Conservation (phyloP, 805 yeast genomes). For the Yamadazyma kitorensis region DNA sequence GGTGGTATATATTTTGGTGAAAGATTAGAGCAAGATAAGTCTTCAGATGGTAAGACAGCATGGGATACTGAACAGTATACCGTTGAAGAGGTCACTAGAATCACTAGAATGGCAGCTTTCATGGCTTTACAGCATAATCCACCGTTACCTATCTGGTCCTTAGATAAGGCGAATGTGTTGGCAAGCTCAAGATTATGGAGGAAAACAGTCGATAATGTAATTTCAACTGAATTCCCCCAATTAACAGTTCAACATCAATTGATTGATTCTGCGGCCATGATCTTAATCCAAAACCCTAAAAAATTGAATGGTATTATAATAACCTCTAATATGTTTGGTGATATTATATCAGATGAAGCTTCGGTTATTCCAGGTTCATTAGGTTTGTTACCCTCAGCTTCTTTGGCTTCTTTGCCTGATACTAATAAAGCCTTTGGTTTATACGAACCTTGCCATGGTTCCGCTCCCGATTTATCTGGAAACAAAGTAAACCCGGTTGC, state of each 20-base stretch:
- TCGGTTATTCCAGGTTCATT: conserved; percentile 97
- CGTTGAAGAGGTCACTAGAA: conserved; percentile 89
- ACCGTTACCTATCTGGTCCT: conserved; percentile 92
- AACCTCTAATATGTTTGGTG: conserved; percentile 97
- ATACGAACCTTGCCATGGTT: conserved; percentile 98
- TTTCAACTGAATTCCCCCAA: conserved; percentile 86
- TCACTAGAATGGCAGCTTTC: conserved; percentile 98
- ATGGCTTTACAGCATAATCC: conserved; percentile 91
- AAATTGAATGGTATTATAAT: conserved; percentile 88
- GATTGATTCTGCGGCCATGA: conserved; percentile 99
- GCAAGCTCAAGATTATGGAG: conserved; percentile 98
- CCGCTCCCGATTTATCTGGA: conserved; percentile 89
- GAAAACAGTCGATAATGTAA: conserved; percentile 82
- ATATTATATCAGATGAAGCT: conserved; percentile 96
- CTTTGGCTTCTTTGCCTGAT: conserved; percentile 95
- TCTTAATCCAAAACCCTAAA: conserved; percentile 86
- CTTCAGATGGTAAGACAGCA: conserved; percentile 62
- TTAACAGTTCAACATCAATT: conserved; percentile 86
- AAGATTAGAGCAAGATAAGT: conserved; percentile 86
- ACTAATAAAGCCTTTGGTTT: conserved; percentile 91
- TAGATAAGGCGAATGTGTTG: conserved; percentile 96
- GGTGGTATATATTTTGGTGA: conserved; percentile 99
- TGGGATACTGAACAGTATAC: conserved; percentile 92
- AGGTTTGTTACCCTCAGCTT: conserved; percentile 94
- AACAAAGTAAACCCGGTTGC: conserved; percentile 96